These are phyloP conservation scores for Erigeron philadelphicus DNA, from an alignment of 140 eudicot genomes.

Conservation along the genomic window DNA sequence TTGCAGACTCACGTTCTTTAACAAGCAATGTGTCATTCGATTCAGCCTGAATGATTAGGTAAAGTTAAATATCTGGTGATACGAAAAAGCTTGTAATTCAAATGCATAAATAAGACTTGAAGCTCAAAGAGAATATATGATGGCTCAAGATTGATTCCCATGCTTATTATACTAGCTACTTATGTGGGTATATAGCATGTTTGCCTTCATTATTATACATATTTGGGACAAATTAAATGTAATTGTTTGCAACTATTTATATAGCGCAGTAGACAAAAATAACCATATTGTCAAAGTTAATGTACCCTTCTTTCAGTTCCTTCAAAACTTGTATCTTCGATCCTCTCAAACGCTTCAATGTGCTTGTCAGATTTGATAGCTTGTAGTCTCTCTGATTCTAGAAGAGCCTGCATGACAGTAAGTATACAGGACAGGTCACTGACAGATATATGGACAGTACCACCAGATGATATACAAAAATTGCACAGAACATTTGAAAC, in stretches of 20 bases:
- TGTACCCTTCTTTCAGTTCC: constrained; percentile 66
- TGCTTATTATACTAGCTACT: background rate
- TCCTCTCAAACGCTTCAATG: constrained; percentile 47
- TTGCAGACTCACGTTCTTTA: constrained; percentile 57
- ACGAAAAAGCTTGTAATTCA: background rate
- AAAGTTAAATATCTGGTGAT: background rate
- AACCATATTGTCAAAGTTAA: constrained; percentile 38
- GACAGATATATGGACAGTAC: constrained; percentile 4
- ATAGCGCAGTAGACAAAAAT: constrained; percentile 6
- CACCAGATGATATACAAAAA: constrained; percentile 7
- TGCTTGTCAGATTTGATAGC: constrained; percentile 63
- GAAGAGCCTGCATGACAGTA: constrained; percentile 39
- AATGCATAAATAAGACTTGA: background rate
- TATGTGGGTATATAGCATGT: background rate
- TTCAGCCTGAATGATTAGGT: constrained; percentile 23
- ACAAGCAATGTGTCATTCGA: constrained; percentile 37
- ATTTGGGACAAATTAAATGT: constrained; percentile 2
- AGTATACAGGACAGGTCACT: constrained; percentile 13
- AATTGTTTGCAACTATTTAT: background rate
- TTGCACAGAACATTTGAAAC: background rate
- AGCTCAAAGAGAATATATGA: background rate
- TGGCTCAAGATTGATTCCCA: background rate
- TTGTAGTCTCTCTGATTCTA: constrained; percentile 61
- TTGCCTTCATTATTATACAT: constrained; percentile 11
- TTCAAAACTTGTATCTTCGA: constrained; percentile 55